A percentile compares a stretch with the other conserved stretches of the same genome.
phyloP scores from a whole-genome alignment of 2,329 filamentous ascomycete species.

The Sordariomycetes sp. region DNA sequence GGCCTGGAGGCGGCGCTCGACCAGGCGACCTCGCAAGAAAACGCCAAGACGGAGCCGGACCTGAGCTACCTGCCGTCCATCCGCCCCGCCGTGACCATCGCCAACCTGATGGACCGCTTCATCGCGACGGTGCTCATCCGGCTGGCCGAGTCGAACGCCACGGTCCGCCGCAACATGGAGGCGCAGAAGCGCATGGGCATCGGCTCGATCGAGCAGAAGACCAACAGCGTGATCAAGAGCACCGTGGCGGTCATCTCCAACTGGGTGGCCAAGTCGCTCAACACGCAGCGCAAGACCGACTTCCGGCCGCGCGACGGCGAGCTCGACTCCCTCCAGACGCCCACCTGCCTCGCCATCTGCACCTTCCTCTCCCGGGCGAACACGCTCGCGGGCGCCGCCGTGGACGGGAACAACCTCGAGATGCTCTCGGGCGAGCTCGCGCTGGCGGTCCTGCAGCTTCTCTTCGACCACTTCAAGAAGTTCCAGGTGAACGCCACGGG shows the following conservation, averaged over 20 bases:
- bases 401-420: slow-evolving; percentile 77
- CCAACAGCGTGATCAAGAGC: slow-evolving; percentile 48
- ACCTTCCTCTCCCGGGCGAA: slow-evolving; percentile 66
- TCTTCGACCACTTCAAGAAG: slow-evolving; percentile 90
- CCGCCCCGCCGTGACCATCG: slow-evolving; percentile 74
- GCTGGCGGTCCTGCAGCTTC: slow-evolving; percentile 61
- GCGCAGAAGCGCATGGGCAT: slow-evolving; percentile 66
- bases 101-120: slow-evolving; percentile 87
- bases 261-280: slow-evolving; percentile 63
- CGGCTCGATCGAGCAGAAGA: slow-evolving; percentile 74
- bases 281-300: slow-evolving; percentile 76
- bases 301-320: slow-evolving; percentile 73
- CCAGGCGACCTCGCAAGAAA: slow-evolving; percentile 65
- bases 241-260: slow-evolving; percentile 59
- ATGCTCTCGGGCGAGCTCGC: slow-evolving; percentile 78
- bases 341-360: slow-evolving; percentile 72
- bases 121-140: slow-evolving; percentile 85
- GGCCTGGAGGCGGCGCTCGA: slow-evolving; percentile 61
- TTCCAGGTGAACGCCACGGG: slow-evolving; percentile 90
- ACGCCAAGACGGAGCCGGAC: slow-evolving; percentile 74
- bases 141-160: slow-evolving; percentile 80
- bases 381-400: slow-evolving; percentile 50
- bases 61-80: slow-evolving; percentile 71
- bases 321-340: slow-evolving; percentile 73
- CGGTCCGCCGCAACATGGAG: slow-evolving; percentile 81